These are phyloP conservation scores for Colletotrichum melonis DNA, from an alignment of 2,329 filamentous ascomycete species.

Conservation along the genomic window DNA sequence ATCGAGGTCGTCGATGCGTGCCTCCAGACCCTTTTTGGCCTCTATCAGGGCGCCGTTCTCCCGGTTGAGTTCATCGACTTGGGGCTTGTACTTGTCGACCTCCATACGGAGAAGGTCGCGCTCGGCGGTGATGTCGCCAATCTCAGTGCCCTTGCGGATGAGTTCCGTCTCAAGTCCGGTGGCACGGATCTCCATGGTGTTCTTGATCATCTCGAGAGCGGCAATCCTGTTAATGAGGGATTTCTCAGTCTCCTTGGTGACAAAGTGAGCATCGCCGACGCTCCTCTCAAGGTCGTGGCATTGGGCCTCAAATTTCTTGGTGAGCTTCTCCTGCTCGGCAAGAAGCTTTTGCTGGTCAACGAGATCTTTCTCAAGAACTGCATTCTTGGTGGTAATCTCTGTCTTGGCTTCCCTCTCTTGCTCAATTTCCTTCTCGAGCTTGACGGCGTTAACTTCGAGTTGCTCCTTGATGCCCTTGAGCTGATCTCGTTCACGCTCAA, in stretches of 20 bases:
- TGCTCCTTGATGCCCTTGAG: constrained; percentile 23
- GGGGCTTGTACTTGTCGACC: constrained; percentile 27
- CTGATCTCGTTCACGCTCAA: constrained; percentile 25
- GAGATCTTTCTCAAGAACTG: constrained; percentile 12
- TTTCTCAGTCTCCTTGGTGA: constrained; percentile 29
- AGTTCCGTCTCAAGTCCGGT: constrained; percentile 33
- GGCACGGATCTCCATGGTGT: constrained; percentile 25
- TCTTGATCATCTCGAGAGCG: constrained; percentile 34
- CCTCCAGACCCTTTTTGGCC: constrained; percentile 24
- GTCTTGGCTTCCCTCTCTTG: constrained; percentile 21
- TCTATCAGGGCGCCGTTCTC: constrained; percentile 31
- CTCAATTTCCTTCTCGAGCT: constrained; percentile 24
- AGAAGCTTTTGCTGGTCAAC: constrained; percentile 11
- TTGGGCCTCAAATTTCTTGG: constrained; percentile 9
- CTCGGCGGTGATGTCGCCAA: constrained; percentile 33
- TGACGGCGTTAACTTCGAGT: constrained; percentile 25
- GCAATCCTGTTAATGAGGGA: constrained; percentile 35
- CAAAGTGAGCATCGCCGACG: constrained; percentile 28
- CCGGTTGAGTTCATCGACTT: constrained; percentile 23
- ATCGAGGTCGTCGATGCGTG: constrained; percentile 32
- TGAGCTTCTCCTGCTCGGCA: constrained; percentile 12
- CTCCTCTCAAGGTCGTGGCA: constrained; percentile 28
- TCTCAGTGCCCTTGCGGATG: constrained; percentile 22
- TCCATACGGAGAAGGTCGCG: constrained; percentile 27
- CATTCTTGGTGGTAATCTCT: constrained; percentile 15